Percentiles rank a stretch among this genome's conserved stretches.
Evolutionary conservation across 257 asterid genomes (phyloP).

Genomic region (Primulina tabacum): DNA sequence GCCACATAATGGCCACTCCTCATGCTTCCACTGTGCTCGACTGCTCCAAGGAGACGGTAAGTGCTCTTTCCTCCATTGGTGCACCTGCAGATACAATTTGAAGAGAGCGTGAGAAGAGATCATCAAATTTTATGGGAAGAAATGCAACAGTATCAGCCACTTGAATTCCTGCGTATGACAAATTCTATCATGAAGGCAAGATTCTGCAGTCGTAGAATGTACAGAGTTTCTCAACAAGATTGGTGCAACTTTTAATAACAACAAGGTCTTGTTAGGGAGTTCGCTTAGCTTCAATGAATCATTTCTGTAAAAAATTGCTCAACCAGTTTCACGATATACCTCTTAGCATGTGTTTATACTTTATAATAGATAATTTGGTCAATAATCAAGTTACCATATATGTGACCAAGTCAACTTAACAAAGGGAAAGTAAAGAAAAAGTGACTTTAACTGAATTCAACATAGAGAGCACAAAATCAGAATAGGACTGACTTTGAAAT

Average conservation of each 20-base stretch:
- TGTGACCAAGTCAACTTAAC: not conserved
- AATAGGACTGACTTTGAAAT: not conserved
- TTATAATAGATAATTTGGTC: not conserved
- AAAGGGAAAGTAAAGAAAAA: not conserved
- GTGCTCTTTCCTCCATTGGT: slow-evolving; percentile 28
- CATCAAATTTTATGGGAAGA: not conserved
- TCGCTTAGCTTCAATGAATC: no score
- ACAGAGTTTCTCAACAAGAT: not conserved
- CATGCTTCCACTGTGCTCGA: slow-evolving; percentile 86
- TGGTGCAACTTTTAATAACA: not conserved
- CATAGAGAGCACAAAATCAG: not conserved
- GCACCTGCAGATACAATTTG: slow-evolving; percentile 37
- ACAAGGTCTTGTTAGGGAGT: no score
- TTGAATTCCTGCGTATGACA: not conserved
- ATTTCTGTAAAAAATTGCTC: not conserved
- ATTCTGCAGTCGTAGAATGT: not conserved
- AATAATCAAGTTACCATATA: not conserved
- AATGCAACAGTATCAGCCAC: not conserved
- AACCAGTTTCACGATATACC: not conserved
- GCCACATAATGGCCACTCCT: slow-evolving; percentile 88
- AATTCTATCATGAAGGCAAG: slow-evolving; percentile 4
- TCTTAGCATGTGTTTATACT: not conserved
- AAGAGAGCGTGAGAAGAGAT: not conserved
- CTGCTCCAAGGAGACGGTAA: slow-evolving; percentile 72
- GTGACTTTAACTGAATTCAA: not conserved